Conservation (phyloP, 495 filamentous ascomycete species). For the Jackrogersella minutella region DNA sequence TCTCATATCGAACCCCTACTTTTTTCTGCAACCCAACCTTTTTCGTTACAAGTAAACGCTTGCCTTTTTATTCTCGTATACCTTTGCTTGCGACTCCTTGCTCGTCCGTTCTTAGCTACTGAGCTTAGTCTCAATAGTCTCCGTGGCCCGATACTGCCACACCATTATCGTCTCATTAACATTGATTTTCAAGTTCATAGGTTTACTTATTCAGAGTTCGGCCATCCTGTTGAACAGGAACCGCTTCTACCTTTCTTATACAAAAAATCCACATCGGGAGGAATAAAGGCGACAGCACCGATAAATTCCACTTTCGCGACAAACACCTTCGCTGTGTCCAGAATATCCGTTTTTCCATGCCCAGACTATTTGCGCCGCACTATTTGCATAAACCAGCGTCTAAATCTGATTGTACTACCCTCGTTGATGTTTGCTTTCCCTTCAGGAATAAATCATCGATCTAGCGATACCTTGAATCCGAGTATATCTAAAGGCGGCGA, state of each 20-base stretch:
- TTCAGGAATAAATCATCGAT: constrained; percentile 8
- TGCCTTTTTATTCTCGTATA: neutral
- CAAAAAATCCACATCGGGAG: neutral
- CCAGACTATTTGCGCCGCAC: constrained; percentile 12
- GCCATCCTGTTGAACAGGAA: constrained; percentile 1
- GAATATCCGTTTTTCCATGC: constrained; percentile 15
- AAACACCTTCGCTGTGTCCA: neutral
- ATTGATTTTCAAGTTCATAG: neutral
- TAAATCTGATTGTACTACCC: neutral
- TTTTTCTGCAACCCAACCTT: constrained; percentile 7
- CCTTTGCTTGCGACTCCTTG: too few species aligned
- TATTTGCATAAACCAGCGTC: neutral
- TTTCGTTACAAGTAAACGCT: constrained; percentile 23
- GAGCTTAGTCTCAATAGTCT: constrained; percentile 3
- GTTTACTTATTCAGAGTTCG: constrained; percentile 8
- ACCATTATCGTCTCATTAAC: constrained; percentile 7
- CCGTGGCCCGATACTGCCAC: neutral
- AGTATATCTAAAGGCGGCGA: constrained; percentile 8
- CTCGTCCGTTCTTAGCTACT: neutral
- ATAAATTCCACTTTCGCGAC: neutral
- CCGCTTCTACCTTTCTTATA: constrained; percentile 3
- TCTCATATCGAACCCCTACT: constrained; percentile 28
- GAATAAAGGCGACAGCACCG: neutral
- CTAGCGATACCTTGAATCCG: constrained; percentile 5
- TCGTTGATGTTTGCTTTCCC: neutral